Evolutionary conservation across 2,329 filamentous ascomycete genomes (phyloP), one percentile per base, ranked within the genome.

Genomic region (Pseudogymnoascus sp.): DNA sequence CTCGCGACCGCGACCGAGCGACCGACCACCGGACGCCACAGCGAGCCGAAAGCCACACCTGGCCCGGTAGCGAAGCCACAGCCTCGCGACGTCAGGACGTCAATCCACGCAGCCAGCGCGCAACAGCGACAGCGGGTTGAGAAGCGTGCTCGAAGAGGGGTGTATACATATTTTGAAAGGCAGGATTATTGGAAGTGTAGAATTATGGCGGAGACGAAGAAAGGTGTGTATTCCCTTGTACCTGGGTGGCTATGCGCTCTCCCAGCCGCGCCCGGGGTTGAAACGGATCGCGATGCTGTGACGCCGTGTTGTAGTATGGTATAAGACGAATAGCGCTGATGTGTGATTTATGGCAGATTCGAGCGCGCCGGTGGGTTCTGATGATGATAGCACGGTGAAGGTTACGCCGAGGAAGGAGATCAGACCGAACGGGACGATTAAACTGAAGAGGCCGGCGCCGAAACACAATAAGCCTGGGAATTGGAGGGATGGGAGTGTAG

Each of bases 381-480:
- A 81, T 65, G 83, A 84, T 50, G 83, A 86, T 69, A 79, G 79
- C 65, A 86, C 83, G 26, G 86, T 85, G 73, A 87, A 86, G 73
- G 84, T 86, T 68, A 81, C 83, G 63, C 82, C 83, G 2, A 86
- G 84, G 61, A 70, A 68, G 65, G 64, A 76, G 68, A 70, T 74
- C 61, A 76, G 75, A 64, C 65, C 74, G 2, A 79, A 78, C 50
- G 82, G 80, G 38, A 74, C 76, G 5, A 80, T 88, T 62, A 88
- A 87, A 69, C 72, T 90, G 21, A 90, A 86, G 75, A 88, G 84
- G 69, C 74, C 80, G 1, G 75, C 80, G 0, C 84, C 85, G 0
- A 89, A 87, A 73, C 80, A 86, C 63, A 83, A 77, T 63, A 86
- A 88, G 69, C 83, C 86, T 4, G 88, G 88, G 23, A 89, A 88